phyloP scores from a whole-genome alignment of 2,329 filamentous ascomycete genomes.

The Zasmidium cellare region DNA sequence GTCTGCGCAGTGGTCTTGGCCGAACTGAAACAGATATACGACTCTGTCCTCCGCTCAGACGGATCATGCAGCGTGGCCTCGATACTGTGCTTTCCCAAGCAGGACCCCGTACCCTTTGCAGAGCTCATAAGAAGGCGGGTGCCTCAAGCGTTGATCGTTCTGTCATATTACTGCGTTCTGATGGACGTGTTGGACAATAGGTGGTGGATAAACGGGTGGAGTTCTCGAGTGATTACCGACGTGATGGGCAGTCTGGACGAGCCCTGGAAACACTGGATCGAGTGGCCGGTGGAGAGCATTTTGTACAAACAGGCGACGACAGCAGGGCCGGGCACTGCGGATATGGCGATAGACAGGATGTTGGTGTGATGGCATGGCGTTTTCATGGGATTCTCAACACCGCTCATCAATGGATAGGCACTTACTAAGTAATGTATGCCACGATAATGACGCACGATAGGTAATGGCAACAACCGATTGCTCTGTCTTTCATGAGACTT shows the following conservation, averaged over 20 bases:
- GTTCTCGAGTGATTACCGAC: constrained; percentile 26
- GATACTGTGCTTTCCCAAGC: constrained; percentile 34
- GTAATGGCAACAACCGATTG: background rate
- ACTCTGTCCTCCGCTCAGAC: constrained; percentile 17
- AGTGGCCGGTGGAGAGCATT: constrained; percentile 31
- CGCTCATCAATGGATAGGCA: background rate
- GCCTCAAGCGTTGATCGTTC: constrained; percentile 32
- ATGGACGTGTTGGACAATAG: constrained; percentile 28
- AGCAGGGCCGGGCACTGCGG: constrained; percentile 1
- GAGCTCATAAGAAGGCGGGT: constrained; percentile 27
- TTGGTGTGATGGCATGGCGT: background rate
- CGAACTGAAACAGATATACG: constrained; percentile 30
- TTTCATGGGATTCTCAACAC: background rate
- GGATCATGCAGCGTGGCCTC: constrained; percentile 25
- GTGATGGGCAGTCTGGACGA: constrained; percentile 25
- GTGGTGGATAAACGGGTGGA: constrained; percentile 33
- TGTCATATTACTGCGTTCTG: constrained; percentile 33
- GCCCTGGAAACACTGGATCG: constrained; percentile 32
- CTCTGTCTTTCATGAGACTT: too few species aligned
- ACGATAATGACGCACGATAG: background rate
- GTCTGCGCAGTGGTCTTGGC: constrained; percentile 27
- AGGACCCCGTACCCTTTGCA: constrained; percentile 27
- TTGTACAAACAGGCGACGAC: constrained; percentile 20
- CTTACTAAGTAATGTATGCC: background rate
- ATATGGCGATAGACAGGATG: background rate